Evolutionary conservation across 2,329 filamentous ascomycete species (phyloP), one percentile per base, ranked within the genome.

Genomic region (Chaetomium globosum): DNA sequence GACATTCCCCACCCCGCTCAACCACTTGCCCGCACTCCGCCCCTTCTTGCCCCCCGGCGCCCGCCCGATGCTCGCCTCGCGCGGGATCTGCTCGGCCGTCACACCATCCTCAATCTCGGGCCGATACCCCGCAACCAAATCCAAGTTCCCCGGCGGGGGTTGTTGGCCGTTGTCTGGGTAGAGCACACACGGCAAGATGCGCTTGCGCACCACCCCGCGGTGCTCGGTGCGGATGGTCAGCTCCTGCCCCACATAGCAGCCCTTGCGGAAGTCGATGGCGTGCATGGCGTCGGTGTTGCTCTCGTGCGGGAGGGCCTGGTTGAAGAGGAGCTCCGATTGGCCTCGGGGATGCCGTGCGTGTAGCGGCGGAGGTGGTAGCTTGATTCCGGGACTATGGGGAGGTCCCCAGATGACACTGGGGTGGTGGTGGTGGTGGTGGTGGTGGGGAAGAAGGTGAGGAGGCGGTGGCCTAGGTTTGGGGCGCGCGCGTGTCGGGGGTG

Each of bases 161-260:
- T n/a, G n/a, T n/a, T n/a, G n/a, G n/a, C n/a, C n/a, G n/a, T n/a
- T n/a, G 6, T 75, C 76, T 7, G 79, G 80, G 75, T 94, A 95
- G 19, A 97, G 74, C 69, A 89, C 79, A 39, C 94, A 88, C 0
- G 95, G 95, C 60, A 99, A 77, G 58, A 98, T 87, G 58, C 95
- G 85, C 82, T 97, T 97, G 67, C 95, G 85, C 49, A 98, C 92
- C 19, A 99, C 92, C 26, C 95, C 95, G 13, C 90, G 93, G 78
- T 99, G 95, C 75, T 93, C 90, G 1, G 95, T 99, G 51, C 95
- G 89, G 70, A 98, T 97, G 1, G 95, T 98, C 69, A 99, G 84
- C 77, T 99, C 95, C 78, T 99, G 95, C 0, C 95, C 95, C 8
- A 98, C 87, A 77, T 99, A 99, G 79, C 95, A 99, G 8, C 95